These are phyloP conservation scores for Aphanomyces invadans DNA, from an alignment of 352 stramenopile genomes.

Conservation along the genomic window DNA sequence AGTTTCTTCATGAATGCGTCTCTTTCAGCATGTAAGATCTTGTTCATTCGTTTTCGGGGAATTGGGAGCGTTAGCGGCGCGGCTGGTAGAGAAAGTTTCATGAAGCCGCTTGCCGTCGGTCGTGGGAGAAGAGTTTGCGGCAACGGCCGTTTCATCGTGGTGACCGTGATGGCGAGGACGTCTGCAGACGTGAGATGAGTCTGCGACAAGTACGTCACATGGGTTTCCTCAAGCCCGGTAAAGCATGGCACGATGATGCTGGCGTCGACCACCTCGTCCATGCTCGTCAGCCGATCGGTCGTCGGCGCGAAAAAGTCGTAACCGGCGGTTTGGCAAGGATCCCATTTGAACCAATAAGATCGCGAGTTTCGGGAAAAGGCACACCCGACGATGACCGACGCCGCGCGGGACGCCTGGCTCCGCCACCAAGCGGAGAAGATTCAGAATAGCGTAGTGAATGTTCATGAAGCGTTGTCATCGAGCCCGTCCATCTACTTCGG, in stretches of 20 bases:
- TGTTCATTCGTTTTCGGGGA: conserved; percentile 40
- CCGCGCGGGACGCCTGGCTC: conserved; percentile 10
- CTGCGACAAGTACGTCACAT: conserved; percentile 39
- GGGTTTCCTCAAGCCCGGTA: conserved; percentile 32
- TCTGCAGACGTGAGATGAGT: conserved; percentile 57
- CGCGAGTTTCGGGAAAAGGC: not conserved
- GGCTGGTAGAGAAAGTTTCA: conserved; percentile 27
- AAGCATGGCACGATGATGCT: conserved; percentile 30
- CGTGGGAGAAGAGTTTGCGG: conserved; percentile 6
- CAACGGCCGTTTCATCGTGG: conserved; percentile 25
- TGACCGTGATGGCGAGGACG: conserved; percentile 57
- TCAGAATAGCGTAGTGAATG: conserved; percentile 44
- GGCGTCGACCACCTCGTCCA: not conserved
- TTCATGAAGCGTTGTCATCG: conserved; percentile 44
- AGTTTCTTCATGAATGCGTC: conserved; percentile 58
- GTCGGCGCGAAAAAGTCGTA: not conserved
- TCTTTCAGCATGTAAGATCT: conserved; percentile 43
- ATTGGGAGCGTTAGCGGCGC: conserved; percentile 35
- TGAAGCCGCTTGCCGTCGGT: conserved; percentile 26
- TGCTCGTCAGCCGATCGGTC: too few relatives aligned
- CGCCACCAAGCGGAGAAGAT: conserved; percentile 31
- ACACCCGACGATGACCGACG: not conserved
- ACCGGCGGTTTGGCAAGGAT: not conserved
- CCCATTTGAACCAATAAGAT: not conserved
- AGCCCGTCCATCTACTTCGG: conserved; percentile 64